A percentile compares a stretch with the other conserved stretches of the same genome.
Evolutionary conservation across 345 rosid species (phyloP).

Genomic region (Brassica nigra): DNA sequence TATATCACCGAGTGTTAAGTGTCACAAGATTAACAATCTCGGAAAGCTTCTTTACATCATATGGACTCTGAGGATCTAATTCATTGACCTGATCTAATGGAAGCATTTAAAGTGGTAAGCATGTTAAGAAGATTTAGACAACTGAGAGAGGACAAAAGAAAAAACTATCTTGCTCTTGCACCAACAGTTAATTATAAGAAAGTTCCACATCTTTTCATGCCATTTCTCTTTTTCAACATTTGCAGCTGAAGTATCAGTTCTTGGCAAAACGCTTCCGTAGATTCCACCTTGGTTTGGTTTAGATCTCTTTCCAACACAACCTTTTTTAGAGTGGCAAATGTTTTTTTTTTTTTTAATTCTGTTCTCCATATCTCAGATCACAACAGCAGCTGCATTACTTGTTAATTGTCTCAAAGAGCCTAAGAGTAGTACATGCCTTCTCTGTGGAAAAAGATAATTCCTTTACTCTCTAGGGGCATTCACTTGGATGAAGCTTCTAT

Average conservation of each 20-base stretch:
- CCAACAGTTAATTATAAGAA: constrained; percentile 35
- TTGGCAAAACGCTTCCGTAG: constrained; percentile 50
- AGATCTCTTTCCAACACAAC: background rate
- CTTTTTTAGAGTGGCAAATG: constrained; percentile 43
- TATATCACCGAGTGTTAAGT: no score
- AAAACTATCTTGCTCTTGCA: constrained; percentile 44
- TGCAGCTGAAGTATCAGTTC: constrained; percentile 51
- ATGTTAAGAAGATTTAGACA: constrained; percentile 15
- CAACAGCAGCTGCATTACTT: no score
- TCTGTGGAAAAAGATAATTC: no score
- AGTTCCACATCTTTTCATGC: constrained; percentile 53
- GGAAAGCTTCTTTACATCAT: constrained; percentile 60
- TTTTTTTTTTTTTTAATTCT: background rate
- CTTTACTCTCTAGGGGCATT: no score
- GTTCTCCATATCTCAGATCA: background rate
- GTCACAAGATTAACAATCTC: constrained; percentile 34
- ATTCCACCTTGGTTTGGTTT: constrained; percentile 49
- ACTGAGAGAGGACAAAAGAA: constrained; percentile 12
- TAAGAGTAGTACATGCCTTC: no score
- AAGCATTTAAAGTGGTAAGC: constrained; percentile 34
- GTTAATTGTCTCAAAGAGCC: no score
- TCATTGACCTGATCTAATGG: constrained; percentile 43
- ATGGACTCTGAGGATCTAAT: constrained; percentile 43
- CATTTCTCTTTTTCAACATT: constrained; percentile 20
- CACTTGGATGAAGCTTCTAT: no score